Evolutionary conservation across 257 asterid genomes (phyloP).

Genomic region (Gentiana straminea): DNA sequence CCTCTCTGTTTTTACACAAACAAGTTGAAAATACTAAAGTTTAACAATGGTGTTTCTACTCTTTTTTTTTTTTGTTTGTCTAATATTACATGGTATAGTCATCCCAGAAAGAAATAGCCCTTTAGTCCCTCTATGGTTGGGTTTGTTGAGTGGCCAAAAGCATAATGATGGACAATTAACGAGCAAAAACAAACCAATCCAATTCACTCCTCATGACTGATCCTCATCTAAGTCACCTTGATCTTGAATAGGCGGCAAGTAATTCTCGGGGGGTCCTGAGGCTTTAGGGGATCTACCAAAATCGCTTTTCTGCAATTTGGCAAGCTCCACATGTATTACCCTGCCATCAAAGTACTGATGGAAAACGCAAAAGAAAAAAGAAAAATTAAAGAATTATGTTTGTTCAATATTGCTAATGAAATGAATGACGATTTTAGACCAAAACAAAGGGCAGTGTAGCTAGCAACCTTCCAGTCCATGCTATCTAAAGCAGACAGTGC

Average conservation of each 20-base stretch:
- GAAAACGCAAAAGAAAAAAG: not conserved
- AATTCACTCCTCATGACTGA: too few relatives aligned
- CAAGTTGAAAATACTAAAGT: too few relatives aligned
- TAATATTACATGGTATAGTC: too few relatives aligned
- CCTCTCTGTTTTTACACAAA: too few relatives aligned
- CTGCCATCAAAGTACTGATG: conserved; percentile 39
- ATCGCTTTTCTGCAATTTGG: conserved; percentile 31
- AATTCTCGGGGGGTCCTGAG: conserved; percentile 42
- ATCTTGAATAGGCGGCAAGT: conserved; percentile 5
- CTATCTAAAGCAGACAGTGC: conserved; percentile 50
- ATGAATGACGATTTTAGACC: not conserved
- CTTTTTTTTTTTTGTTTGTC: too few relatives aligned
- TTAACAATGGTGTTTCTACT: too few relatives aligned
- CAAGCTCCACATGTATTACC: conserved; percentile 38
- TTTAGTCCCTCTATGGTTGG: too few relatives aligned
- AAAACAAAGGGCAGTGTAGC: not conserved
- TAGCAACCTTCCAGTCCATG: conserved; percentile 53
- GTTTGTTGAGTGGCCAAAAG: too few relatives aligned
- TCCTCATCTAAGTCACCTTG: conserved; percentile 4
- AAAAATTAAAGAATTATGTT: not conserved
- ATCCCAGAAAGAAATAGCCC: too few relatives aligned
- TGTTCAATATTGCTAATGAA: not conserved
- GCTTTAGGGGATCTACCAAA: conserved; percentile 35
- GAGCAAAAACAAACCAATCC: too few relatives aligned
- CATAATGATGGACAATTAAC: too few relatives aligned